Conservation (phyloP, 257 asterid genomes). For the Solanum medicagineum region DNA sequence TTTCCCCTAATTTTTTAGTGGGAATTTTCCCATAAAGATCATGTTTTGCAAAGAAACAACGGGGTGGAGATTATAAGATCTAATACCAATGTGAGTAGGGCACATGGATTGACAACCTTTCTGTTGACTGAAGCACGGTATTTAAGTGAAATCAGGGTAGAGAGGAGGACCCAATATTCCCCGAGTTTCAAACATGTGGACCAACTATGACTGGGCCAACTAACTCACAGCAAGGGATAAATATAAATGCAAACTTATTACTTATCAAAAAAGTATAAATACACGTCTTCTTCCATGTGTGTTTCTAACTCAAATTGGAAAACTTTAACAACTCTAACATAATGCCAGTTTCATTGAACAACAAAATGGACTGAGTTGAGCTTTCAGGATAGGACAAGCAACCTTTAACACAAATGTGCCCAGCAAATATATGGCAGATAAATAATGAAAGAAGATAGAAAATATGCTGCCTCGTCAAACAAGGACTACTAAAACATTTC, state of each 20-base stretch:
- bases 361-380: not conserved
- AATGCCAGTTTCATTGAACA: not conserved
- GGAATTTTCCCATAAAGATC: not conserved
- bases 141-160: not conserved
- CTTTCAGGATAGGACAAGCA: not conserved
- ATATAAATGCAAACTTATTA: not conserved
- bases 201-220: not conserved
- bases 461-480: not conserved
- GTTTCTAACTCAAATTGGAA: not conserved
- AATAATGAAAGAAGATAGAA: not conserved
- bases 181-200: not conserved
- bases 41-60: not conserved
- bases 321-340: not conserved
- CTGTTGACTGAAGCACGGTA: not conserved
- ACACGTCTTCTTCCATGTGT: not conserved
- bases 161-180: not conserved
- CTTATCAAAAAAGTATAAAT: not conserved
- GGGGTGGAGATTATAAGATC: not conserved
- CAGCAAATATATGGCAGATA: not conserved
- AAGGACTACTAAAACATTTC: not conserved
- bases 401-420: not conserved
- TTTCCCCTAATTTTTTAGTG: not conserved
- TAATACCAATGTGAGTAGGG: not conserved
- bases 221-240: not conserved
- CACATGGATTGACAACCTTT: not conserved